Percentiles rank a stretch among this genome's conserved stretches.
These are phyloP conservation scores for Arxiozyma telluris DNA, from an alignment of 1,139 yeast genomes.

Conservation along the genomic window DNA sequence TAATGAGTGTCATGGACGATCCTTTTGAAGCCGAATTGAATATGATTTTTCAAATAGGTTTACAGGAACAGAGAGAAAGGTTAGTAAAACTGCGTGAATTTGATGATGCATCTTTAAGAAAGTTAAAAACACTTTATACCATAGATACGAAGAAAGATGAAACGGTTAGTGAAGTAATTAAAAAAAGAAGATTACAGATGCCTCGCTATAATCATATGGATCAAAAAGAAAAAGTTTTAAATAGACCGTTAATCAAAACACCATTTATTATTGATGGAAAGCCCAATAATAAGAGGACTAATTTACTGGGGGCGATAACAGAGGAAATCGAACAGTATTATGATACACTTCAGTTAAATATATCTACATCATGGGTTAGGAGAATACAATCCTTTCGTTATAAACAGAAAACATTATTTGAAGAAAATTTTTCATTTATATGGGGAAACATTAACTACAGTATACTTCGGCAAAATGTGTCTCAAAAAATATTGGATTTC, in stretches of 20 bases:
- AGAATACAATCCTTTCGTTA: constrained; percentile 43
- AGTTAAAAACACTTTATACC: constrained; percentile 9
- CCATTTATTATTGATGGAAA: constrained; percentile 10
- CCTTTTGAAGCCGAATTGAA: constrained; percentile 75
- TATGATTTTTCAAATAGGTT: constrained; percentile 69
- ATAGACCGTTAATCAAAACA: constrained; percentile 8
- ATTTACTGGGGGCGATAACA: constrained; percentile 7
- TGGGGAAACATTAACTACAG: constrained; percentile 41
- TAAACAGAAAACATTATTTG: constrained; percentile 40
- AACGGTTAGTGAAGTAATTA: constrained; percentile 8
- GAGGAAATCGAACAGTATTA: constrained; percentile 11
- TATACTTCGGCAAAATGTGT: constrained; percentile 38
- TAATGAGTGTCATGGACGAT: constrained; percentile 66
- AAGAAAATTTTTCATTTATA: constrained; percentile 43
- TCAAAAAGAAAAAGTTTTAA: background rate
- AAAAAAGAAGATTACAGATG: constrained; percentile 3
- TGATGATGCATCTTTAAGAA: constrained; percentile 32
- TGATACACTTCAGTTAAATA: constrained; percentile 35
- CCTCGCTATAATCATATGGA: background rate
- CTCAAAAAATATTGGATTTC: constrained; percentile 51
- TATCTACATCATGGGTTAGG: constrained; percentile 68
- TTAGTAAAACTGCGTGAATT: constrained; percentile 49
- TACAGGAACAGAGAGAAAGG: constrained; percentile 60
- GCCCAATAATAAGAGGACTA: constrained; percentile 3
- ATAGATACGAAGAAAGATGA: constrained; percentile 4